These are phyloP conservation scores for Euphorbia lathyris DNA, from an alignment of 345 rosid genomes.

Conservation along the genomic window DNA sequence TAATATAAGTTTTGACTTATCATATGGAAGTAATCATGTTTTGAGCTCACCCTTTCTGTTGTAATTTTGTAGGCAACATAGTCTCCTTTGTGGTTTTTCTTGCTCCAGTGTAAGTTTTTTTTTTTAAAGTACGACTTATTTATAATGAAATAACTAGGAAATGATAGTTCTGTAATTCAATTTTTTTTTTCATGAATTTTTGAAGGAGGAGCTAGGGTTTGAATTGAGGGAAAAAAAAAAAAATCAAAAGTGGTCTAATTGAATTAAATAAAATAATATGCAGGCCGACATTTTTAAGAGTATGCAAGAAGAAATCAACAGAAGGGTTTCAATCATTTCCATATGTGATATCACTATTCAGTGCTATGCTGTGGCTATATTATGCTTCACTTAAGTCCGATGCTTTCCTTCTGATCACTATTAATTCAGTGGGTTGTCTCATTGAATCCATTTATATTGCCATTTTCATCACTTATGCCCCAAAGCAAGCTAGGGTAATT, in stretches of 20 bases:
- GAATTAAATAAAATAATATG: neutral
- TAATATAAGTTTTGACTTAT: too few species aligned
- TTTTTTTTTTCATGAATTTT: too few species aligned
- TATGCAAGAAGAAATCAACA: conserved; percentile 67
- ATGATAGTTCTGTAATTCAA: too few species aligned
- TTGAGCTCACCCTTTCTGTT: neutral
- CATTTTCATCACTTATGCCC: conserved; percentile 48
- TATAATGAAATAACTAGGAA: too few species aligned
- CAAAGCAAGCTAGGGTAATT: conserved; percentile 50
- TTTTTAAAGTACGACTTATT: neutral
- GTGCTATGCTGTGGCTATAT: conserved; percentile 63
- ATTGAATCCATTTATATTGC: conserved; percentile 60
- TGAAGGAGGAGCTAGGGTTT: too few species aligned
- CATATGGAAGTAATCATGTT: too few species aligned
- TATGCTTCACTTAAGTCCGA: conserved; percentile 58
- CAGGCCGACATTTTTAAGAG: conserved; percentile 66
- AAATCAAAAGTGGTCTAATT: neutral
- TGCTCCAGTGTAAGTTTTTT: conserved; percentile 36
- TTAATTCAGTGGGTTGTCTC: conserved; percentile 57
- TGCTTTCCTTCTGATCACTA: conserved; percentile 62
- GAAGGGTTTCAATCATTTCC: conserved; percentile 75
- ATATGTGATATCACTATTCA: conserved; percentile 57
- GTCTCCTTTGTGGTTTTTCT: conserved; percentile 34
- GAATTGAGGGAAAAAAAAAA: too few species aligned
- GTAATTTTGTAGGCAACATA: conserved; percentile 26